A percentile compares a stretch with the other conserved stretches of the same genome.
Conservation (phyloP, 345 rosid species). For the Ricinus communis region DNA sequence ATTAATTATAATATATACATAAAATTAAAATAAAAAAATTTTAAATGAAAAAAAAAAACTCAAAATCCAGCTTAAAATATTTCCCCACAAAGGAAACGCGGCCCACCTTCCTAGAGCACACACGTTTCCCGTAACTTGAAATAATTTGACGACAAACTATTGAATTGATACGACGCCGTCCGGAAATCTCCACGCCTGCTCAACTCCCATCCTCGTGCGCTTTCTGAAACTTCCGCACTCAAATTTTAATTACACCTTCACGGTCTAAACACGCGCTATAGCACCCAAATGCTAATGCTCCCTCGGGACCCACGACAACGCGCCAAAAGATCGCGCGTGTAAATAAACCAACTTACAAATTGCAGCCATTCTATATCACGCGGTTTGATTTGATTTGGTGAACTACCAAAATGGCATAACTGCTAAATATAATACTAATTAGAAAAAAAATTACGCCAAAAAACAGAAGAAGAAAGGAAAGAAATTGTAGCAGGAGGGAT, state of each 20-base stretch:
- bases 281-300: background rate
- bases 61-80: too few relatives aligned
- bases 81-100: too few relatives aligned
- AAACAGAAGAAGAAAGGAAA: background rate
- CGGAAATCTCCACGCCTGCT: too few relatives aligned
- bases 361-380: background rate
- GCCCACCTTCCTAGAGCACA: too few relatives aligned
- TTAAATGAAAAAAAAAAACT: too few relatives aligned
- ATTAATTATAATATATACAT: too few relatives aligned
- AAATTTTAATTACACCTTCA: background rate
- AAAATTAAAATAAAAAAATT: too few relatives aligned
- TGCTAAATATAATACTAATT: too few relatives aligned
- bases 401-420: background rate
- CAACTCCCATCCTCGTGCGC: background rate
- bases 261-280: background rate
- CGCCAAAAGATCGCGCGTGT: background rate
- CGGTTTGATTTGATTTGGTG: background rate
- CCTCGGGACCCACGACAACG: background rate
- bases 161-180: background rate
- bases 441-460: too few relatives aligned
- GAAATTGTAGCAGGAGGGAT: constrained; percentile 4
- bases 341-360: background rate
- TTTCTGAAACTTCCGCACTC: constrained; percentile 1
- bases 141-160: background rate
- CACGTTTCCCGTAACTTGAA: too few relatives aligned